A percentile compares a stretch with the other conserved stretches of the same genome.
phyloP scores from a whole-genome alignment of 345 rosid species.

The Salix caprea region DNA sequence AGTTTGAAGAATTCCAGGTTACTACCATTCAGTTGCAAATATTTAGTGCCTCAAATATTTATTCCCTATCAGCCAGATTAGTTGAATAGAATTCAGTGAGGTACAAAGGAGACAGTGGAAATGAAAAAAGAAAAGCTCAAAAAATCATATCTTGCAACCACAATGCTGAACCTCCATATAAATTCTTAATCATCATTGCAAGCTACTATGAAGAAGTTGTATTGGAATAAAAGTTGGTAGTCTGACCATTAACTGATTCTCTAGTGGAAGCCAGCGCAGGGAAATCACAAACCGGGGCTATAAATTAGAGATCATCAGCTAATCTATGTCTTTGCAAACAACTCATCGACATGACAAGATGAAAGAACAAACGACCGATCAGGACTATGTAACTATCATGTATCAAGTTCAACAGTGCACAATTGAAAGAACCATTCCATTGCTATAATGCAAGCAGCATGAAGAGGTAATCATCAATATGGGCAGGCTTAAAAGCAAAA shows the following conservation, averaged over 20 bases:
- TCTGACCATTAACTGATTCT: neutral
- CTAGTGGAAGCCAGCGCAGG: neutral
- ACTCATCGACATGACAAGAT: neutral
- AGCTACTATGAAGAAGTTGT: neutral
- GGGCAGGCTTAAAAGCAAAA: neutral
- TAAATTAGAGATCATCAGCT: neutral
- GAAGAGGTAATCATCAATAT: neutral
- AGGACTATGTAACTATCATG: neutral
- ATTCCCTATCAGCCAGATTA: too few species aligned
- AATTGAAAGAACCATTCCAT: too few species aligned
- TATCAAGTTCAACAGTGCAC: too few species aligned
- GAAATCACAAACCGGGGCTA: neutral
- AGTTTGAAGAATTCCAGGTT: too few species aligned
- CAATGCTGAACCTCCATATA: neutral
- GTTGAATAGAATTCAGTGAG: too few species aligned
- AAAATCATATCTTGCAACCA: too few species aligned
- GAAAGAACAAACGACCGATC: neutral
- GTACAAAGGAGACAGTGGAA: too few species aligned
- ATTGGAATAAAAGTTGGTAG: neutral
- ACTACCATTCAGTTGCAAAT: too few species aligned
- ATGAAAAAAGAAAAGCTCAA: too few species aligned
- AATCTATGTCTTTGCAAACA: neutral
- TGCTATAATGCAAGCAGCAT: neutral
- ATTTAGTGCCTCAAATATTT: too few species aligned
- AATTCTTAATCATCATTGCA: neutral